Base-by-base conservation (phyloP, 2,329 filamentous ascomycete genomes). In the Allantophomopsis lycopodina region DNA sequence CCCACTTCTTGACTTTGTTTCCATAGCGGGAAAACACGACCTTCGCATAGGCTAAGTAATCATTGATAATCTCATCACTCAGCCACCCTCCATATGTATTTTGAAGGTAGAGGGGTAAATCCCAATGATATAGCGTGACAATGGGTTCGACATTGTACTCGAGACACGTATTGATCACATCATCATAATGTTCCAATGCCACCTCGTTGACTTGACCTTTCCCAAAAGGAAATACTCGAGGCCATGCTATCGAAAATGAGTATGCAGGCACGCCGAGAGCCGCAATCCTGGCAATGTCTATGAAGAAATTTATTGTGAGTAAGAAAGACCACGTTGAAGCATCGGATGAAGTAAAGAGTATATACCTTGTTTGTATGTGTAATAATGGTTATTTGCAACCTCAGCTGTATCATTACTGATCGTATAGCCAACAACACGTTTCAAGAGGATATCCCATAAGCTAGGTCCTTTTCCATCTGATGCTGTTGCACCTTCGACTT, bases 41-140 rank as follows among this genome's bases (percentile, higher is more conserved):
- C 40, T 69, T 67, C 32, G 64, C 69, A 40, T 73, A 73, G 48
- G 71, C 58, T 2, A 71, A 60, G 47, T 68, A 73, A 12, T 65
- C 64, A 31, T 68, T 65, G 8, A 63, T 55, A 21, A 70, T 71
- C 2, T 60, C 60, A 23, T 60, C 55, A 35, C 69, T 65, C 20
- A 66, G 59, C 48, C 63, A 66, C 1, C 51, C 62, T 0, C 62
- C 63, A 32, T 65, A 62, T 31, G 53, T 45, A 46, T 64, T 60
- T 35, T 66, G 54, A 40, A 67, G 50, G 14, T 47, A 44, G n/a
- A 53, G 46, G 14, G 50, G 51, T 4, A 51, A 8, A 49, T 51
- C 35, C 48, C 44, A 68, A 45, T 73, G 68, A 28, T 66, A 55
- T 1, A 73, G 54, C 0, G 67, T 68, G 0, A 69, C 58, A 5